These are phyloP conservation scores for Venturia nashicola DNA, from an alignment of 2,329 filamentous ascomycete genomes.

Conservation along the genomic window DNA sequence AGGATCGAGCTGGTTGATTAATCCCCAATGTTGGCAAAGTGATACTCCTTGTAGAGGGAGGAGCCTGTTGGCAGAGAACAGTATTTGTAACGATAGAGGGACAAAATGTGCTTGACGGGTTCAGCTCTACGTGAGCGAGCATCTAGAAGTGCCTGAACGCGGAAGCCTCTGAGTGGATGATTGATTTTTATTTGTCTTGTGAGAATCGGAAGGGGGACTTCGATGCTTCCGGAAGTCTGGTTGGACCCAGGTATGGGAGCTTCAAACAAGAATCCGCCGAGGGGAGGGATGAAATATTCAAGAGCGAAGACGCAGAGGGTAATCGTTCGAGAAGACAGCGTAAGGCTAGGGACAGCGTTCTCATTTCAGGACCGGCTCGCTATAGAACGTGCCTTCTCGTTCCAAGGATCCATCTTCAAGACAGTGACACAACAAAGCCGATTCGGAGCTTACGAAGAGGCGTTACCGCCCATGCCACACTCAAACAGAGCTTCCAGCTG, in stretches of 20 bases:
- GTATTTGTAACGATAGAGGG: slow-evolving; percentile 3
- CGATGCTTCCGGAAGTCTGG: neutral
- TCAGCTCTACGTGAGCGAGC: neutral
- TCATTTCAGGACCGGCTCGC: neutral
- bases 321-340: neutral
- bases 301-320: neutral
- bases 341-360: neutral
- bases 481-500: neutral
- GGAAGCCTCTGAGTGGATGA: neutral
- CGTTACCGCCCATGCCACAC: neutral
- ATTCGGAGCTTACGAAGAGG: neutral
- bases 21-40: neutral
- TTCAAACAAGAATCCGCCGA: neutral
- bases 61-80: neutral
- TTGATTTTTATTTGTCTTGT: neutral
- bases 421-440: slow-evolving; percentile 1
- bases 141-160: neutral
- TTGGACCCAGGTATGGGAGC: neutral
- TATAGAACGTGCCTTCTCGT: neutral
- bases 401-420: neutral
- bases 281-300: neutral
- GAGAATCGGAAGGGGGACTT: neutral
- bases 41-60: neutral
- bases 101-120: neutral
- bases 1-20: neutral